Percentiles rank a stretch among this genome's conserved stretches.
Evolutionary conservation across 495 filamentous ascomycete genomes (phyloP).

Genomic region (Zalerion maritima): DNA sequence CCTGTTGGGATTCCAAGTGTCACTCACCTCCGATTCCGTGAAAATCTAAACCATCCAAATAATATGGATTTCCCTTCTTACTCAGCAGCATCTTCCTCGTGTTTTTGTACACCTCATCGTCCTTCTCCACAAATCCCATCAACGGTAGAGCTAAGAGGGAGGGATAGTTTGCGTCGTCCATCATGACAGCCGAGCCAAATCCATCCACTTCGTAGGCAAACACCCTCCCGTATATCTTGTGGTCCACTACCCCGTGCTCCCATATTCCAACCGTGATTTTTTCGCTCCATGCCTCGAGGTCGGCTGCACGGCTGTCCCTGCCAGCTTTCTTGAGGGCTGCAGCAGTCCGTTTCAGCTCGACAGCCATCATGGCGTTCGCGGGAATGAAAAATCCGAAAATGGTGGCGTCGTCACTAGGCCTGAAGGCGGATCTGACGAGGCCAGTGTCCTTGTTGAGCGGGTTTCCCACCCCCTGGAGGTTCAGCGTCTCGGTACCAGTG

Average conservation of each 20-base stretch:
- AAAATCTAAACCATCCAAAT: constrained; percentile 62
- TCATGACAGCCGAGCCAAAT: constrained; percentile 77
- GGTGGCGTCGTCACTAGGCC: constrained; percentile 95
- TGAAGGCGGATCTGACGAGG: constrained; percentile 80
- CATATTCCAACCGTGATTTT: constrained; percentile 63
- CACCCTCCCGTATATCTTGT: constrained; percentile 71
- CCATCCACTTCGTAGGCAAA: constrained; percentile 97
- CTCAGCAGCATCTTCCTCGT: constrained; percentile 83
- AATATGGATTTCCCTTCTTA: constrained; percentile 77
- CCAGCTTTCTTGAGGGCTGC: constrained; percentile 47
- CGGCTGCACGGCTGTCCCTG: constrained; percentile 31
- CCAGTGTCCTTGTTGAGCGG: constrained; percentile 75
- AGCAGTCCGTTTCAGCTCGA: constrained; percentile 70
- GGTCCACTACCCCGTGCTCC: constrained; percentile 79
- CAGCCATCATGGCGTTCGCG: constrained; percentile 88
- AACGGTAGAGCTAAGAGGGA: constrained; percentile 77
- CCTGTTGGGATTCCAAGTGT: background rate
- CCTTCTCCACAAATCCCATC: constrained; percentile 59
- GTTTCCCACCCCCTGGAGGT: constrained; percentile 70
- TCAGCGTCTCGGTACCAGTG: constrained; percentile 81
- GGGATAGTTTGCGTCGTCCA: constrained; percentile 97
- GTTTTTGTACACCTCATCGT: constrained; percentile 67
- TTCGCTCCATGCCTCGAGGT: constrained; percentile 47
- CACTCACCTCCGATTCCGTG: constrained; percentile 71
- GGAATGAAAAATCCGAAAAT: constrained; percentile 94